Evolutionary conservation across 1,284 basidiomycete genomes (phyloP).

Genomic region (Melanopsichium pennsylvanicum): DNA sequence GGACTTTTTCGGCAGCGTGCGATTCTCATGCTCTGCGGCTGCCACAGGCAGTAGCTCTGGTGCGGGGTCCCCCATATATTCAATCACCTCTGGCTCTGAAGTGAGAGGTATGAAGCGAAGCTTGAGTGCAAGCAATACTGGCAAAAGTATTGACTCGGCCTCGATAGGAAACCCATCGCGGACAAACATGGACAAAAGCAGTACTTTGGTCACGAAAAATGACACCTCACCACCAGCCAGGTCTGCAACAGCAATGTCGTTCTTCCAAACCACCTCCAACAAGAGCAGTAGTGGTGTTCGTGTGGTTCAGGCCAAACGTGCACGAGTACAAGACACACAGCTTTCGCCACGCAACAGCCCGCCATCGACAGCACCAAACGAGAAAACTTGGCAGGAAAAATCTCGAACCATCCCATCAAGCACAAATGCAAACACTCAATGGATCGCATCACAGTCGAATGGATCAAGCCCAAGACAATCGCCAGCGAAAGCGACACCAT

Average conservation of each 20-base stretch:
- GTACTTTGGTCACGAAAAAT: not conserved
- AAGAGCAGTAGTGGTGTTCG: slow-evolving; percentile 1
- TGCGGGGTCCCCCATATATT: not conserved
- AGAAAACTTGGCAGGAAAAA: not conserved
- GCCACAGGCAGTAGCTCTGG: slow-evolving; percentile 10
- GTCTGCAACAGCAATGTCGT: not conserved
- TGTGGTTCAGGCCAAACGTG: slow-evolving; percentile 21
- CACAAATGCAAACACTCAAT: no score
- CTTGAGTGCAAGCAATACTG: no score
- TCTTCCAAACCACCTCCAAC: not conserved
- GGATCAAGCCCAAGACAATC: no score
- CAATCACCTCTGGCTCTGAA: not conserved
- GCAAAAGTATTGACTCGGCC: not conserved
- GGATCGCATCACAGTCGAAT: no score
- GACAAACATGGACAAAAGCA: not conserved
- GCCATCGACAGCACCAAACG: not conserved
- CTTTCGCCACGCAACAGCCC: slow-evolving; percentile 1
- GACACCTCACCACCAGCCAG: slow-evolving; percentile 3
- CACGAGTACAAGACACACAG: not conserved
- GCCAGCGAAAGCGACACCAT: not conserved
- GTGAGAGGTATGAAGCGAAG: slow-evolving; percentile 19
- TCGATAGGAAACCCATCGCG: not conserved
- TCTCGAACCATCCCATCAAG: no score
- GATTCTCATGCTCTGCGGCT: not conserved
- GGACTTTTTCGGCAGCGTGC: slow-evolving; percentile 40